Base-by-base conservation (phyloP, 2,329 filamentous ascomycete species). In the Epicoccum sorghinum region DNA sequence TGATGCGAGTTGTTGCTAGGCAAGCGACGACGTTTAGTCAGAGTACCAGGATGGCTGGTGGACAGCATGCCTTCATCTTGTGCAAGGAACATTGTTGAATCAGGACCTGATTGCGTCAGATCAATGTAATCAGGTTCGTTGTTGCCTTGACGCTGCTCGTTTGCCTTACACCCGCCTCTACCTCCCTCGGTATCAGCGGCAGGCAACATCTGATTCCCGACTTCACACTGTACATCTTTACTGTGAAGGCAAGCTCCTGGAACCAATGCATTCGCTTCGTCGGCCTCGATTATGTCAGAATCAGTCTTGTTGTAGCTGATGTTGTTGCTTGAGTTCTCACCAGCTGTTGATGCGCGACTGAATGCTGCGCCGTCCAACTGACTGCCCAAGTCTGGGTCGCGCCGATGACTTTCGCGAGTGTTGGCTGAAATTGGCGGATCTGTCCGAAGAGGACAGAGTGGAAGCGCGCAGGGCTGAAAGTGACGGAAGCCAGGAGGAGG, bases 391-490 rank as follows among this genome's bases (percentile, higher is more conserved):
- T 18, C 18, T 18, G 18, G 18, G 18, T 29, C 27, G 27, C 27
- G 27, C 6, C 3, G 27, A 6, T 3, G 30, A 22, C 27, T 10
- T 5, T 40, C 32, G 4, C 48, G 45, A 7, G 43, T 25, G 14
- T 53, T 43, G 9, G 25, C 24, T 2, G 49, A 22, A 23, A 53
- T 44, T 22, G 47, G 45, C 7, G 65, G 18, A 22, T 62, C 63
- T 8, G 55, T 25, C 14, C 58, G 42, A n/a, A 69, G 24, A 9
- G 67, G 65, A 41, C 63, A 69, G 4, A 67, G 47, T 24, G 53
- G 50, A 4, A 67, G 39, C 7, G 47, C 25, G 39, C 67, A 70
- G 7, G 46, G 45, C 30, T 53, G 22, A 27, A 32, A 52, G 48
- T 68, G 67, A 14, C 57, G 55, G 38, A 47, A 67, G 6, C 56